Evolutionary conservation across 805 yeast genomes (phyloP), one percentile per base, ranked within the genome.

Genomic region (Hanseniaspora meyeri): DNA sequence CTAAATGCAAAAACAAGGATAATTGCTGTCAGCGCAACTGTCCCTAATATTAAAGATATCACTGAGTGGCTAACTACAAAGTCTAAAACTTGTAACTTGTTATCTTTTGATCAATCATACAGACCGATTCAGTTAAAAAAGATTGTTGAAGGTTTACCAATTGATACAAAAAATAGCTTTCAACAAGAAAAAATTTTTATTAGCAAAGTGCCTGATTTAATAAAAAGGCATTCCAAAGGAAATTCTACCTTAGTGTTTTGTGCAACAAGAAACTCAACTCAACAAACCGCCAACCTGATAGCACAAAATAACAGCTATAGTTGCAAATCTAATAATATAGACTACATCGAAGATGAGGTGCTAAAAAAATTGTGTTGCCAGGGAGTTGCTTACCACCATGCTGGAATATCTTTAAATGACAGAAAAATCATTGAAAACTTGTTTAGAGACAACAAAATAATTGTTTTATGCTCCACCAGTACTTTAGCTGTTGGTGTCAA

Each of bases 401-500:
- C 84, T 3, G 85, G 85, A 1, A 65, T 80, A 45, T 66, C 77
- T 1, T 62, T 68, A 49, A 68, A 67, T 2, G 85, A 81, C 62
- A 66, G 84, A 50, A 64, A 60, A 14, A 56, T 66, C 1, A 71
- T 80, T 2, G 85, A 81, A 62, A 64, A 65, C 20, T 62, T 66
- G 16, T 81, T 78, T 58, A 63, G 72, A 6, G 62, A 64, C 4
- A 81, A 81, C 0, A 62, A 65, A 3, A 64, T 77, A 7, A 70
- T 68, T 57, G 66, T 77, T 16, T 61, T 81, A 32, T 80, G 83
- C 48, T 77, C 79, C 1, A 81, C 85, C 0, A 77, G 84, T 0
- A 80, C 85, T 0, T 66, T 81, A 57, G 81, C 85, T 0, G 76
- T 78, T 57, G 85, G 85, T 20, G 80, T 80, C 6, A 80, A 80